Base-by-base conservation (phyloP, 495 filamentous ascomycete genomes). In the Aspergillus sclerotiicarbonarius region DNA sequence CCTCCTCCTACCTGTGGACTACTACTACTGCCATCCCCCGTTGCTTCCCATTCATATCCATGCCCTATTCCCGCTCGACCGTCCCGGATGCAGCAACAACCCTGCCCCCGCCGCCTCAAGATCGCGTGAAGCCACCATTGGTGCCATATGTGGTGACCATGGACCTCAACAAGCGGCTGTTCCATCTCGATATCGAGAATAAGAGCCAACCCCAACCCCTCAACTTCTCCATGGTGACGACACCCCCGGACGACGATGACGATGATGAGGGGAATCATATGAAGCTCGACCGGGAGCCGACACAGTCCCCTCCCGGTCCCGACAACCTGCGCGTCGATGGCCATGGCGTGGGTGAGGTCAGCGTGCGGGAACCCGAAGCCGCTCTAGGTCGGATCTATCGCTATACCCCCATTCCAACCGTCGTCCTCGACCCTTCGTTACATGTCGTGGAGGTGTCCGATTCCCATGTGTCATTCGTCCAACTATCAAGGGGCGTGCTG, bases 361-460 rank as follows among this genome's bases (percentile, higher is more conserved):
- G 31, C 31, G 4, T 8, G 13, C 47, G 31, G 47, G 25, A 29
- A 31, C 13, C 31, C 25, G 25, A 50, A 8, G 3, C 25, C 13
- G 45, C 47, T 12, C 52, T 73, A 51, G 54, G 56, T 51, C 66
- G 67, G n/a, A 70, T 83, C 49, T 77, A 76, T 63, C 79, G 80
- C 54, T 62, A 69, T 41, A 80, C 76, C 0, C 82, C 83, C 1
- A 71, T 78, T 2, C 77, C 82, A 2, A 75, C 76, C 12, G 64
- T 84, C 29, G 57, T 84, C 39, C 68, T 86, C 5, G 73, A 82
- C 53, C 69, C 77, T 16, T 63, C 72, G 0, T 71, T 79, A 46
- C 65, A 62, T 44, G 72, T 85, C 44, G 58, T 77, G 29, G 69
- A 79, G 21, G 77, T 78, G 3, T 86, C 83, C 4, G 63, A 76